A percentile compares a stretch with the other conserved stretches of the same genome.
Conservation (phyloP, 495 filamentous ascomycete species). For the Daldinia vernicosa region DNA sequence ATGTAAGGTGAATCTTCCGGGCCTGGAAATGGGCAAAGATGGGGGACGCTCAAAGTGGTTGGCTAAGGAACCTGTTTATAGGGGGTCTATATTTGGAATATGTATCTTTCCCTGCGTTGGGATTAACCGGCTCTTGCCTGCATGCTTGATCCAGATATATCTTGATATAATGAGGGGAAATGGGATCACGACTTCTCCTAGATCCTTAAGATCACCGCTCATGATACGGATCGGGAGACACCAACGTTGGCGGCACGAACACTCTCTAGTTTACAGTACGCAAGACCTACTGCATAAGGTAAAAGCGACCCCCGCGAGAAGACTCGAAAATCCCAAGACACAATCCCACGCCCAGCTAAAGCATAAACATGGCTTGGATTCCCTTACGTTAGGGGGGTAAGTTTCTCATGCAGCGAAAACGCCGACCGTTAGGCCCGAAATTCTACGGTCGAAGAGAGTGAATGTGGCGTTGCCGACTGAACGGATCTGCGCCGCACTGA, state of each 20-base stretch:
- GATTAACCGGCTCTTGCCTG: background rate
- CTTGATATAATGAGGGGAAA: background rate
- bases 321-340: background rate
- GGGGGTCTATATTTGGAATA: background rate
- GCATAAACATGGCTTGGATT: background rate
- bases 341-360: background rate
- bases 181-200: background rate
- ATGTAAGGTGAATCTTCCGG: constrained; percentile 12
- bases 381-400: background rate
- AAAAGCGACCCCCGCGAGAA: constrained; percentile 12
- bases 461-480: background rate
- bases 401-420: background rate
- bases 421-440: background rate
- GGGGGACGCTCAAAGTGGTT: background rate
- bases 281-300: constrained; percentile 7
- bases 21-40: constrained; percentile 5
- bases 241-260: background rate
- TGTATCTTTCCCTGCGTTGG: background rate
- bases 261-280: background rate
- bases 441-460: background rate
- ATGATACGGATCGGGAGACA: background rate
- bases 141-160: background rate
- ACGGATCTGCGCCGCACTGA: background rate
- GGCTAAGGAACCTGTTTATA: background rate
- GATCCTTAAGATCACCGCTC: background rate